phyloP scores from a whole-genome alignment of 2,329 filamentous ascomycete genomes.

The Xylariaceae sp. region DNA sequence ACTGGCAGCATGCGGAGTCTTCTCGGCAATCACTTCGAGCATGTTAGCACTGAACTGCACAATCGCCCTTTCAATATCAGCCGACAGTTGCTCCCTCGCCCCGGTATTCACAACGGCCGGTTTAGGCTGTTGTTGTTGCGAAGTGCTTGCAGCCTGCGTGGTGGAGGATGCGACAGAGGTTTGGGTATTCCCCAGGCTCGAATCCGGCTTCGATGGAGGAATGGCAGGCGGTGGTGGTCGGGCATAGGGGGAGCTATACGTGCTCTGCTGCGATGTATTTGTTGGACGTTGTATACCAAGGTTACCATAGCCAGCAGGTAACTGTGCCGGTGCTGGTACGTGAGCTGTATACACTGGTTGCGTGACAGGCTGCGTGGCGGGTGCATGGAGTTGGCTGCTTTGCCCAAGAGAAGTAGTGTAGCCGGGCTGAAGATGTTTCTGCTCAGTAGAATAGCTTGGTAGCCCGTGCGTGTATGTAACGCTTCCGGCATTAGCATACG shows the following conservation, averaged over 20 bases:
- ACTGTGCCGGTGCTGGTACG: slow-evolving; percentile 28
- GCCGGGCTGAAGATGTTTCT: slow-evolving; percentile 23
- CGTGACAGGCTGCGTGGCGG: slow-evolving; percentile 22
- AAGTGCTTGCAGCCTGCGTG: slow-evolving; percentile 14
- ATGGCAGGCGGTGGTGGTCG: slow-evolving; percentile 28
- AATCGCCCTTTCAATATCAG: slow-evolving; percentile 31
- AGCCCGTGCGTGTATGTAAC: slow-evolving; percentile 24
- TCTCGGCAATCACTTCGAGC: slow-evolving; percentile 27
- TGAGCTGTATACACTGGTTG: slow-evolving; percentile 27
- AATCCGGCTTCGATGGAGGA: slow-evolving; percentile 25
- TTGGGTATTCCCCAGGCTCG: slow-evolving; percentile 18
- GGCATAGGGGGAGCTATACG: slow-evolving; percentile 32
- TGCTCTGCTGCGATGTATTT: slow-evolving; percentile 27
- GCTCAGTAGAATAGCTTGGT: slow-evolving; percentile 22
- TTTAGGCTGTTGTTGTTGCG: slow-evolving; percentile 15
- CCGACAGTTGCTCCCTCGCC: slow-evolving; percentile 20
- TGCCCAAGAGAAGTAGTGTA: slow-evolving; percentile 23
- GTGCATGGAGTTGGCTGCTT: slow-evolving; percentile 21
- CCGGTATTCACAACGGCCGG: slow-evolving; percentile 7
- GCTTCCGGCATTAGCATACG: slow-evolving; percentile 26
- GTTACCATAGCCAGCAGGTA: slow-evolving; percentile 26
- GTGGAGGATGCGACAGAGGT: slow-evolving; percentile 18
- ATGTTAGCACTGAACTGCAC: slow-evolving; percentile 30
- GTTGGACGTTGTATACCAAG: slow-evolving; percentile 25
- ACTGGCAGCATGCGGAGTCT: slow-evolving; percentile 27